phyloP scores from a whole-genome alignment of 805 yeast species.

The Barnettozyma pratensis region DNA sequence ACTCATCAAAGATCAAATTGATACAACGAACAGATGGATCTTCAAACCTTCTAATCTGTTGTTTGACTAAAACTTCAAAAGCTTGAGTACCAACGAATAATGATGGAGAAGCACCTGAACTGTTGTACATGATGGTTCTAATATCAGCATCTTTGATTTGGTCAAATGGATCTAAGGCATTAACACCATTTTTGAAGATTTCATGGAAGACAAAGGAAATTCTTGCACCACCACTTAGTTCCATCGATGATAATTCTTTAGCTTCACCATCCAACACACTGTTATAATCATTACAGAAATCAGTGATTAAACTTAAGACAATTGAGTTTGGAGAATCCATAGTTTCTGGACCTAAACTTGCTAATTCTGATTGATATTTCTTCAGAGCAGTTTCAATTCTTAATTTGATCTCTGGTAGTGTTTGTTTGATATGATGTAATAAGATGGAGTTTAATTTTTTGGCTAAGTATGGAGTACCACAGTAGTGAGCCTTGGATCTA shows the following conservation, averaged over 20 bases:
- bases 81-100: conserved; percentile 96
- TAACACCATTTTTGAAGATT: conserved; percentile 86
- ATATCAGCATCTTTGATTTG: conserved; percentile 94
- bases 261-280: conserved; percentile 92
- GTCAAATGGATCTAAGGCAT: conserved; percentile 92
- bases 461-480: conserved; percentile 98
- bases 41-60: conserved; percentile 89
- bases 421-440: conserved; percentile 82
- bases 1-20: conserved; percentile 86
- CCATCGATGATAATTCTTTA: conserved; percentile 80
- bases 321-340: conserved; percentile 86
- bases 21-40: conserved; percentile 90
- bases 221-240: conserved; percentile 97
- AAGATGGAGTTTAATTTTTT: conserved; percentile 84
- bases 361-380: conserved; percentile 78
- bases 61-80: conserved; percentile 91
- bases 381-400: conserved; percentile 80
- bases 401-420: conserved; percentile 88
- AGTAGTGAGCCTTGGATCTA: conserved; percentile 87
- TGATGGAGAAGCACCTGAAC: conserved; percentile 95
- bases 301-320: conserved; percentile 86
- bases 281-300: conserved; percentile 84
- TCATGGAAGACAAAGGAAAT: conserved; percentile 96
- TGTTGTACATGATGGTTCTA: conserved; percentile 93
- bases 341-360: conserved; percentile 80